These are phyloP conservation scores for Cubamyces sp. DNA, from an alignment of 768 basidiomycete species.

Conservation along the genomic window DNA sequence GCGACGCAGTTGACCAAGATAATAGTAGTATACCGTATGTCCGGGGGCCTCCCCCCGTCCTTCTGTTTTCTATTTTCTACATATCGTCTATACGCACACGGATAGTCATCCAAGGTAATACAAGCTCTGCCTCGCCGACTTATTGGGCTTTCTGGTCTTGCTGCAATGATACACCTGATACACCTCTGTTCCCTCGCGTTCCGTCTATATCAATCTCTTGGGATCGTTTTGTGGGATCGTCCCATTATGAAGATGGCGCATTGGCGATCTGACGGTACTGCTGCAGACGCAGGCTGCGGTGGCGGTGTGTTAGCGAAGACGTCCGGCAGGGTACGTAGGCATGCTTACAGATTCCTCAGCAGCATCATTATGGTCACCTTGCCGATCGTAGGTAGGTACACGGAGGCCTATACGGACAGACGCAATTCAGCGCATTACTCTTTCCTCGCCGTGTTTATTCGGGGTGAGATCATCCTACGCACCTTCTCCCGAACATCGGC, in stretches of 20 bases:
- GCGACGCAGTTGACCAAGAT: not conserved
- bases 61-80: constrained; percentile 7
- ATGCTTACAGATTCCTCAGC: constrained; percentile 86
- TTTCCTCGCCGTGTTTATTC: not conserved
- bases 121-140: constrained; percentile 2
- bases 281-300: constrained; percentile 55
- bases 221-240: no score
- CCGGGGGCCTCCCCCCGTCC: constrained; percentile 5
- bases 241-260: constrained; percentile 10
- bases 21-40: constrained; percentile 2
- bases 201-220: no score
- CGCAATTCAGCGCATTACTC: not conserved
- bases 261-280: constrained; percentile 46
- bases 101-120: constrained; percentile 19
- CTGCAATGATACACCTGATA: not conserved
- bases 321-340: not conserved
- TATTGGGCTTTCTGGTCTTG: constrained; percentile 10
- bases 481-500: constrained; percentile 92
- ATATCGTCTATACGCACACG: constrained; percentile 13
- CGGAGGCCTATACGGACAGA: constrained; percentile 68
- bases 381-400: constrained; percentile 96
- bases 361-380: constrained; percentile 98
- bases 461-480: constrained; percentile 24
- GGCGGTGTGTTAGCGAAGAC: not conserved
- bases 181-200: not conserved